Base-by-base conservation (phyloP, 1,284 basidiomycete genomes). In the Puccinia novopanici region DNA sequence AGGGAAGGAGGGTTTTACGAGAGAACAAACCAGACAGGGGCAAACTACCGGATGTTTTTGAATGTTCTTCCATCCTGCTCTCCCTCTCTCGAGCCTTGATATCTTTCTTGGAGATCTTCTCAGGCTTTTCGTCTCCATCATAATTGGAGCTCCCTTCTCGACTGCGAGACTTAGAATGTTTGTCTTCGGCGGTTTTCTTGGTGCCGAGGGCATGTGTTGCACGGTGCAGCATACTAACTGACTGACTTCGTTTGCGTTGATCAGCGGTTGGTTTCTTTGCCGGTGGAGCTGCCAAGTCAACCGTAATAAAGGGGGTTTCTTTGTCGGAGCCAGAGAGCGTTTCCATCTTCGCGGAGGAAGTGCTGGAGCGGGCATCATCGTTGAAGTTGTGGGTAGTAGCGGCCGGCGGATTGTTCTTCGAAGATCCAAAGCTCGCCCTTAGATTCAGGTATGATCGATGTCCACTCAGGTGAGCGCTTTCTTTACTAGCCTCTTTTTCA, bases 201-300 rank as follows among this genome's bases (percentile, higher is more conserved):
- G 67, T 59, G 22, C 42, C 54, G 17, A 80, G 57, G 9, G 77
- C 77, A 73, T 80, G 77, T 24, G 67, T 72, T 9, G 77, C 77
- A 45, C 77, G 77, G n/a, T 80, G 77, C 10, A 80, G 24, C 68
- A 80, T 80, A 34, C 77, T 80, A 42, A 80, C 77, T 24, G 77
- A 80, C 42, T 80, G 77, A 52, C 77, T 80, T 17, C 77, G 77
- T 48, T 80, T 80, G 6, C 77, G 50, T 34, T 48, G 52, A 40
- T 78, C 76, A 19, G 76, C 22, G 19, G 34, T 67, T 2, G 65
- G 42, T 67, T 78, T 78, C 34, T 74, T 74, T 19, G 8, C 15
- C 52, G 52, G 59, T 63, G 45, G 45, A 12, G 42, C 59, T 59
- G 63, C 75, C 48, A 52, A 63, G 19, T 61, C 63, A 34, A 71